Evolutionary conservation across 2,329 filamentous ascomycete species (phyloP).

Genomic region (Cadophora gregata): DNA sequence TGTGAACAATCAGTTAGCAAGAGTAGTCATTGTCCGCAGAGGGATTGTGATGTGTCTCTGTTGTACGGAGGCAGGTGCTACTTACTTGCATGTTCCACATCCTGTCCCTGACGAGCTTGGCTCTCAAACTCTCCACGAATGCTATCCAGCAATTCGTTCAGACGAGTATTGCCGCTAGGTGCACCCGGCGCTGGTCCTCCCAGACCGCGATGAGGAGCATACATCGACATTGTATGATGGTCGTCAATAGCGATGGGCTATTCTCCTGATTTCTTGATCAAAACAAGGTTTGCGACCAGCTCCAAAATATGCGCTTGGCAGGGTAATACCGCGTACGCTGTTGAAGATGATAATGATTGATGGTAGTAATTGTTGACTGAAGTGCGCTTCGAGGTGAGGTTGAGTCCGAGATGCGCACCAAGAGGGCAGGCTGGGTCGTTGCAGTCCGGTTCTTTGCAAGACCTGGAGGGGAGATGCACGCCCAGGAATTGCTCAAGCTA

Average conservation of each 20-base stretch:
- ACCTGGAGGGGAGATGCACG: constrained; percentile 12
- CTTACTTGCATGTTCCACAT: constrained; percentile 94
- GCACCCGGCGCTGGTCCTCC: constrained; percentile 71
- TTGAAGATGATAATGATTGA: constrained; percentile 11
- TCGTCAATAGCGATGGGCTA: not conserved
- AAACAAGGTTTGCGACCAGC: constrained; percentile 22
- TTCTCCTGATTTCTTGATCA: not conserved
- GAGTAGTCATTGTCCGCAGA: not conserved
- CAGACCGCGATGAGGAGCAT: constrained; percentile 85
- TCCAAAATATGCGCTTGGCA: constrained; percentile 14
- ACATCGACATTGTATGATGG: constrained; percentile 71
- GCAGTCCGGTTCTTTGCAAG: constrained; percentile 10
- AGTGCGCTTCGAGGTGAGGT: constrained; percentile 21
- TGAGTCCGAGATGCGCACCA: constrained; percentile 26
- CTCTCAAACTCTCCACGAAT: constrained; percentile 90
- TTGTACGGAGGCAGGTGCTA: constrained; percentile 38
- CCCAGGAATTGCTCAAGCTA: not conserved
- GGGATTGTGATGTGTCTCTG: not conserved
- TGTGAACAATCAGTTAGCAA: constrained; percentile 47
- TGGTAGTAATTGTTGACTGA: not conserved
- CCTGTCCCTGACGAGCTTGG: constrained; percentile 79
- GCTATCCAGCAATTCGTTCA: constrained; percentile 91
- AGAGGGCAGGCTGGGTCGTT: constrained; percentile 28
- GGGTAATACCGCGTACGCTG: not conserved
- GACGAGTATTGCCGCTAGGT: constrained; percentile 58